Evolutionary conservation across 257 asterid species (phyloP), one percentile per base, ranked within the genome.

Genomic region (Lavandula angustifolia): DNA sequence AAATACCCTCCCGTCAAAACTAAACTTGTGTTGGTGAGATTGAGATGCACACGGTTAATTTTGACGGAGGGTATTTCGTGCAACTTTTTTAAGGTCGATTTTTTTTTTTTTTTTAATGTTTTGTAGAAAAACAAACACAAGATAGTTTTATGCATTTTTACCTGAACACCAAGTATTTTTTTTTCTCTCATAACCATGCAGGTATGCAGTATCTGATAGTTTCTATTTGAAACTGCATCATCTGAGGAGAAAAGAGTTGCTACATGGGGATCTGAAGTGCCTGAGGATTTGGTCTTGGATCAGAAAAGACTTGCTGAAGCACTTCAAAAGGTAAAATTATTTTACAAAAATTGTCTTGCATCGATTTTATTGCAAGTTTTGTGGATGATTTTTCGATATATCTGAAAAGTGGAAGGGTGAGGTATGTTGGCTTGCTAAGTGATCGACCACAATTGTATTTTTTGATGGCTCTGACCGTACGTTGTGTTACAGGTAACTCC

Each of bases 261-360:
- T 9, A 84, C 92, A 0, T 94, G 99, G 99, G 99, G 99, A 59
- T 68, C 95, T 38, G 97, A 94, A 62, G 82, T 83, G 50, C 96
- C 99, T 11, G 95, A 83, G 10, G 97, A 87, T 84, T 62, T 90
- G 73, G 84, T 84, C 69, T 51, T 94, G 63, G 99, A 94, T 66
- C 71, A 87, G 79, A 78, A 72, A 55, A 87, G 76, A 67, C 75
- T 90, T 48, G 75, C 82, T 4, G 95, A 81, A 67, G 83, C 97
- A 52, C 92, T 86, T 68, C 78, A 76, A 58, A 90, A 90, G 95
- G 98, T 92, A 64, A 65, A 37, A n/a, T n/a, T n/a, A n/a, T n/a
- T n/a, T n/a, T n/a, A n/a, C n/a, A n/a, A n/a, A n/a, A n/a, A n/a
- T n/a, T n/a, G n/a, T n/a, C 12, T 64, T 60, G 67, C 16, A 62